A percentile compares a stretch with the other conserved stretches of the same genome.
phyloP scores from a whole-genome alignment of 2,329 filamentous ascomycete genomes.

The Pleoardoris graminearum region DNA sequence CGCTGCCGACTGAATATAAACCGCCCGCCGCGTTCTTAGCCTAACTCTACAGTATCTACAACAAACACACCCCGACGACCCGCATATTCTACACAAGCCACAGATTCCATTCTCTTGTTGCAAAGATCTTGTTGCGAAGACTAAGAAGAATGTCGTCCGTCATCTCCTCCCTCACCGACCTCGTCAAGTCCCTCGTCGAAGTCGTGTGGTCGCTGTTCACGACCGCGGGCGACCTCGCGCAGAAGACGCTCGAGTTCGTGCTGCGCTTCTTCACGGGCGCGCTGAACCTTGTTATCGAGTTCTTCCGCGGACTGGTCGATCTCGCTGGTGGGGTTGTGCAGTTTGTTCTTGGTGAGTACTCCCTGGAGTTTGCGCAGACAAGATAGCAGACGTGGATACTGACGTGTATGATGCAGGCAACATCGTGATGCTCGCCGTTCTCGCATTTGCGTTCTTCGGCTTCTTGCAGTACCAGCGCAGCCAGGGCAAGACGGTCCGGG shows the following conservation, averaged over 20 bases:
- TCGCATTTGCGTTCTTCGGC: conserved; percentile 37
- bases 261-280: conserved; percentile 31
- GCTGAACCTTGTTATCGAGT: conserved; percentile 37
- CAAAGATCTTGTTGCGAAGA: conserved; percentile 3
- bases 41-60: no score
- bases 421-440: conserved; percentile 39
- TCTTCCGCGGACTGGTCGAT: conserved; percentile 39
- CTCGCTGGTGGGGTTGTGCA: conserved; percentile 39
- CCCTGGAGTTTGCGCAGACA: not conserved
- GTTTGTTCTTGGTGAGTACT: conserved; percentile 37
- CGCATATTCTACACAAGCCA: not conserved
- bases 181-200: conserved; percentile 38
- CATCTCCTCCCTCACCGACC: conserved; percentile 35
- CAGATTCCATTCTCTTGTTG: conserved; percentile 4
- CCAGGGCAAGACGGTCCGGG: conserved; percentile 40
- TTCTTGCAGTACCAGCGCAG: conserved; percentile 44
- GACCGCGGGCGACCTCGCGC: conserved; percentile 36
- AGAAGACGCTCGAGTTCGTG: conserved; percentile 35
- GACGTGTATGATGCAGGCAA: conserved; percentile 30
- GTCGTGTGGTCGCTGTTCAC: conserved; percentile 43
- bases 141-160: conserved; percentile 36
- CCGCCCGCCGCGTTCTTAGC: no score
- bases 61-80: not conserved
- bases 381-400: conserved; percentile 7
- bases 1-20: no score